Evolutionary conservation across 2,329 filamentous ascomycete genomes (phyloP), one percentile per base, ranked within the genome.

Genomic region (Hypoxylon sp.): DNA sequence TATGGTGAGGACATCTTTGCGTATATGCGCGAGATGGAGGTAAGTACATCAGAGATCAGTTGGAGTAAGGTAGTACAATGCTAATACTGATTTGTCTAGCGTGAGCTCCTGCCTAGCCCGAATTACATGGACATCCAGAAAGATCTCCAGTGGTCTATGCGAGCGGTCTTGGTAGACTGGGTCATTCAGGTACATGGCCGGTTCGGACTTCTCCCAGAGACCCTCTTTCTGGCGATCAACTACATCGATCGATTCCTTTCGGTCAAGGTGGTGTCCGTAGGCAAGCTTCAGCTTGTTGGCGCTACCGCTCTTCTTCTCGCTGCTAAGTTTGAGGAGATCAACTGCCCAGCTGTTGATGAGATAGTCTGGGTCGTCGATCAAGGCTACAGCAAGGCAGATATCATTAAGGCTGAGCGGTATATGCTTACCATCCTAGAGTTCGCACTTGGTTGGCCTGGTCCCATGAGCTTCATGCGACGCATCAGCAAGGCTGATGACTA

Each of bases 121-220:
- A 84, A 94, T 69, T 99, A 99, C 78, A 99, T 99, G 93, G 91
- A 96, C 57, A 86, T 89, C 61, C 94, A 99, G 71, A 87, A 88
- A n/a, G 93, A 97, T 72, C 95, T 99, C 49, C 90, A 96, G 69
- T 99, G 94, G 94, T 96, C 92, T 2, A 99, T 97, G 94, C 90
- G 94, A 35, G 88, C 91, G 4, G 91, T 97, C 15, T 80, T 99
- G 45, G 95, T 99, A 86, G 94, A 97, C 72, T 99, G 94, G 94
- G 80, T 99, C 31, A 89, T 97, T 35, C 92, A 99, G 71, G 94
- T 99, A 20, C 94, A 99, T 70, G 84, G 87, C 63, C 90, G 94
- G 25, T 99, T 99, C 75, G 84, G 82, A 25, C 82, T 99, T 19
- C 83, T 97, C 6, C 93, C 93, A 0, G 94, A 99, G 77, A 99